These are phyloP conservation scores for Candida nemodendra DNA, from an alignment of 805 yeast species.

Conservation along the genomic window DNA sequence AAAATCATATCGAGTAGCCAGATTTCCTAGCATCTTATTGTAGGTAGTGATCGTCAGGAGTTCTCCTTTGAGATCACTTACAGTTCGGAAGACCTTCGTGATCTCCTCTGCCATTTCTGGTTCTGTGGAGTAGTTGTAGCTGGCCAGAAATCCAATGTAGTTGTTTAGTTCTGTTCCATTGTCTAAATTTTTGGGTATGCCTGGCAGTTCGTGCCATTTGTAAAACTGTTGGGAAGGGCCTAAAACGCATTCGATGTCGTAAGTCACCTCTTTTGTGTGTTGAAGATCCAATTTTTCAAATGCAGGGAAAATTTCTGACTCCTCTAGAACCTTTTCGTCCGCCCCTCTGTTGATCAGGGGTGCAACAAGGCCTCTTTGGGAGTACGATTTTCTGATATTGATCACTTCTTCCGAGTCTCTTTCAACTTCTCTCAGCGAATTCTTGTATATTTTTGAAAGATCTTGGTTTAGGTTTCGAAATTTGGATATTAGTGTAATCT, in stretches of 20 bases:
- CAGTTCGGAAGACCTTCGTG: background rate
- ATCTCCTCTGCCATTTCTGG: conserved; percentile 6
- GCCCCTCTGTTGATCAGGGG: background rate
- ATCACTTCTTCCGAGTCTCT: background rate
- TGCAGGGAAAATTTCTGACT: background rate
- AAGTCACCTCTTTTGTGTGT: background rate
- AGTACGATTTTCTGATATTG: background rate
- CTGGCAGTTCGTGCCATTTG: conserved; percentile 1
- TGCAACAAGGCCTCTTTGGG: background rate
- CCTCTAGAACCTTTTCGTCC: background rate
- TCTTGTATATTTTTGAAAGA: background rate
- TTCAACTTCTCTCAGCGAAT: background rate
- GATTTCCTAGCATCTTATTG: conserved; percentile 5
- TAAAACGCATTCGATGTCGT: background rate
- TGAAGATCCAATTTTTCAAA: background rate
- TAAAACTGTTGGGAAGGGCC: background rate
- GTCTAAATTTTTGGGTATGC: background rate
- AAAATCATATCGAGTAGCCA: conserved; percentile 11
- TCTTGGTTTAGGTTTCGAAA: no score
- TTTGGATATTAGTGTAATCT: no score
- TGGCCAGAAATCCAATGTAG: conserved; percentile 5
- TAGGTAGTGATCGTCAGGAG: conserved; percentile 6
- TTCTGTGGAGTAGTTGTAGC: conserved; percentile 4
- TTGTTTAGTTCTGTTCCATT: conserved; percentile 3
- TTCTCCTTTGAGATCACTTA: conserved; percentile 5